Conservation (phyloP, 169 alveolate species). For the Eimeria mitis region DNA sequence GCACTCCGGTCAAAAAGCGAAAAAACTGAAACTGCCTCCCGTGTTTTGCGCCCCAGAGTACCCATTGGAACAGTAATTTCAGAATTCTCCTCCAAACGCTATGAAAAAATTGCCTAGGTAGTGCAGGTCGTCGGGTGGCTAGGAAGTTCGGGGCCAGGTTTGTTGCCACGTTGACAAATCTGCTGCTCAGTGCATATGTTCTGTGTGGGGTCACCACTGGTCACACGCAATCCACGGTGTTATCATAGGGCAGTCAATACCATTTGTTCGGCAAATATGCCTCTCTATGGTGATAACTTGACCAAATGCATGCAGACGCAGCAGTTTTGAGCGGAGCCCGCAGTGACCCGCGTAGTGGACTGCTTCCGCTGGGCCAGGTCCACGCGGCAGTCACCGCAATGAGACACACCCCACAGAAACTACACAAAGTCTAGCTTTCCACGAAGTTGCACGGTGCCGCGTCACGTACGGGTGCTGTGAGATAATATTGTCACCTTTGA, state of each 20-base stretch:
- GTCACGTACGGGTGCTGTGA: neutral
- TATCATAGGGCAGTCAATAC: neutral
- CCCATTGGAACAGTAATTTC: neutral
- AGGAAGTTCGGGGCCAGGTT: neutral
- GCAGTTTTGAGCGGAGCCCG: neutral
- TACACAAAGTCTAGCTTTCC: neutral
- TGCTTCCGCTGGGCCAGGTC: conserved; percentile 7
- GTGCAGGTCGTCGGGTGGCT: neutral
- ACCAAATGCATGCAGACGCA: neutral
- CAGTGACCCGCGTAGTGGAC: neutral
- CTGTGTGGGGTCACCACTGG: conserved; percentile 43
- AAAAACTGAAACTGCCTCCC: neutral
- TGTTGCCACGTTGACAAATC: neutral
- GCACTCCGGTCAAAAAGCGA: neutral
- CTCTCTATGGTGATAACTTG: neutral
- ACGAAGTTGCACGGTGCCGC: neutral
- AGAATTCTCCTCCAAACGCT: neutral
- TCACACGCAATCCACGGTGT: neutral
- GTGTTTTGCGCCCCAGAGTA: neutral
- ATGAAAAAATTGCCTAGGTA: neutral
- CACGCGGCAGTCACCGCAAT: neutral
- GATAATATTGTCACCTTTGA: neutral
- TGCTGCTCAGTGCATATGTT: neutral
- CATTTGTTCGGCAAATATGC: neutral
- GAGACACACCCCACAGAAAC: neutral